Evolutionary conservation across 208 protist genomes (phyloP), one percentile per base, ranked within the genome.

Genomic region (Leishmania tropica): DNA sequence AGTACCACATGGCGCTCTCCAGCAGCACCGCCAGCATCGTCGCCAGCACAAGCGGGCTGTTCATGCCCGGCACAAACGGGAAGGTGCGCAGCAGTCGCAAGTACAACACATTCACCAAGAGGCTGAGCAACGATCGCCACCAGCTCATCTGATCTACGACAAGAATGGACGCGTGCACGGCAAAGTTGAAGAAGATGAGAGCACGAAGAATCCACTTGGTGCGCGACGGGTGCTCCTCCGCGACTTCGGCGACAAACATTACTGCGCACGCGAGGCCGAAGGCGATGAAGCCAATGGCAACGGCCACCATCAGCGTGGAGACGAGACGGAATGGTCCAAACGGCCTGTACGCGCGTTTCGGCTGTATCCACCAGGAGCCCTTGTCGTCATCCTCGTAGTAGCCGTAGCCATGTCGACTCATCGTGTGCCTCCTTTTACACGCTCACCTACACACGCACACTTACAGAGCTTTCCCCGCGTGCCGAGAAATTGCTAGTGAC

Each of bases 1-100:
- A 85, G 72, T 89, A 93, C 89, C 92, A 96, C 62, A 84, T 68
- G 7, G 87, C 48, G 37, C 76, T 88, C 76, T 96, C 92, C 35
- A 92, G 37, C 19, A 91, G 8, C 17, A 87, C 64, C 2, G 68
- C 53, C 5, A 87, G 42, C 35, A 86, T 31, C 13, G 88, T 84
- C 10, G 74, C 19, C 40, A 90, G 53, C 35, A 90, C 75, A 5
- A 92, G 78, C 28, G 86, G 88, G 56, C 78, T 62, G n/a, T 24
- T 84, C 21, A 88, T 13, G 19, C 24, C n/a, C 19, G 83, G 75
- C 5, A 92, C 62, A 56, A 84, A 90, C 13, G 93, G 89, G 42
- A 96, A 94, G 21, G 10, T 75, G 19, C 76, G 64, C 65, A 94
- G 64, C 35, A 94, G 77, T 4, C 84, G 81, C 10, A 91, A 56